phyloP scores from a whole-genome alignment of 306 rosid genomes.

The Ochetophila trinervis region DNA sequence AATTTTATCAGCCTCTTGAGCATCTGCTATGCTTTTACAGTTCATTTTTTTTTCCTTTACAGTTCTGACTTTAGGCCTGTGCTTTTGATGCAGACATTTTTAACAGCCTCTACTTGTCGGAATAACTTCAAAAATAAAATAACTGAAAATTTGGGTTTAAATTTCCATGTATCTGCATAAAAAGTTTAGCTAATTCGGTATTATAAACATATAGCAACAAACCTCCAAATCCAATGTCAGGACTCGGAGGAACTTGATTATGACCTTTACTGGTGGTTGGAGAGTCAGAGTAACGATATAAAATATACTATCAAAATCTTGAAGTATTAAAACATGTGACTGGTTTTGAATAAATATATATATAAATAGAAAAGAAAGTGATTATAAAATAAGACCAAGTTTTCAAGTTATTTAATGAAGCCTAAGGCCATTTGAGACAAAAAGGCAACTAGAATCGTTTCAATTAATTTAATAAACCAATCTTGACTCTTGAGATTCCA shows the following conservation, averaged over 20 bases:
- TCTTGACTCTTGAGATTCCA: constrained; percentile 25
- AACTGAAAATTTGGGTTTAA: not conserved
- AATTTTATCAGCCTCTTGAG: constrained; percentile 7
- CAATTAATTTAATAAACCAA: constrained; percentile 17
- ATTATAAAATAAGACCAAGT: not conserved
- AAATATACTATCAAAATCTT: not conserved
- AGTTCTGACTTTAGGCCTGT: not conserved
- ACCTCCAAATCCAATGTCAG: no score
- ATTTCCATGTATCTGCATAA: no score
- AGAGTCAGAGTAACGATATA: not conserved
- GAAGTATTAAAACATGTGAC: constrained; percentile 2
- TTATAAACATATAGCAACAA: no score
- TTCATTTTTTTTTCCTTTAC: not conserved
- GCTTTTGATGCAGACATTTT: not conserved
- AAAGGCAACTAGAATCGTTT: not conserved
- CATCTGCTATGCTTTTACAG: not conserved
- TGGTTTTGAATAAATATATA: constrained; percentile 13
- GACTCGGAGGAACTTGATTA: not conserved
- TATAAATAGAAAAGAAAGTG: constrained; percentile 7
- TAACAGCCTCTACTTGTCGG: no score
- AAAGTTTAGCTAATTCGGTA: no score
- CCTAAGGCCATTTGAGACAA: constrained; percentile 1
- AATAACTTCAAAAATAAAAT: not conserved
- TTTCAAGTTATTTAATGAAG: constrained; percentile 21
- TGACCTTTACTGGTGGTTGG: constrained; percentile 4